These are phyloP conservation scores for Podaxis rugospora DNA, from an alignment of 768 basidiomycete species.

Conservation along the genomic window DNA sequence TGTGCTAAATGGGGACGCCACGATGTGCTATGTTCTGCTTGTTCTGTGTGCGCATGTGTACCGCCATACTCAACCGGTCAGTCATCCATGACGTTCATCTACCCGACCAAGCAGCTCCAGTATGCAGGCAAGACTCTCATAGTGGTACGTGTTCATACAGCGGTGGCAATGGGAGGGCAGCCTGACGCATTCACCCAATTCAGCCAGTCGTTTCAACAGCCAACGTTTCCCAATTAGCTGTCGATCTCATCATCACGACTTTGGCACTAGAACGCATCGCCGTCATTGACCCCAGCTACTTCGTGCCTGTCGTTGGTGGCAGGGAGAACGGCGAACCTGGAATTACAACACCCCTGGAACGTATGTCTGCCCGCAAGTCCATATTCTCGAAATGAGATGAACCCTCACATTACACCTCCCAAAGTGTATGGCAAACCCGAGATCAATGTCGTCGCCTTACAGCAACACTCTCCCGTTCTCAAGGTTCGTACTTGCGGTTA, in stretches of 20 bases:
- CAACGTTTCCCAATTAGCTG: constrained; percentile 77
- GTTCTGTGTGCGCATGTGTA: neutral
- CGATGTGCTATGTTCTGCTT: neutral
- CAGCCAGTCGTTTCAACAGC: constrained; percentile 76
- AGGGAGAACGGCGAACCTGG: constrained; percentile 58
- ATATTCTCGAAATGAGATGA: constrained; percentile 6
- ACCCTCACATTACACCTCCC: constrained; percentile 8
- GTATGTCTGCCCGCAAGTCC: constrained; percentile 36
- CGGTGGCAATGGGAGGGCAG: neutral
- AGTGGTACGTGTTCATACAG: constrained; percentile 28
- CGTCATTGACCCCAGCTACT: constrained; percentile 54
- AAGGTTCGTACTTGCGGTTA: constrained; percentile 43
- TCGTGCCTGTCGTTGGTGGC: constrained; percentile 71
- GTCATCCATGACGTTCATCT: constrained; percentile 30
- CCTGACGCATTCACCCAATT: constrained; percentile 11
- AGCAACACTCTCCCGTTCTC: constrained; percentile 76
- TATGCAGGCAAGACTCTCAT: constrained; percentile 38
- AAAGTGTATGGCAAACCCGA: constrained; percentile 62
- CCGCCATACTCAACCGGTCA: neutral
- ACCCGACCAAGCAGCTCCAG: constrained; percentile 21
- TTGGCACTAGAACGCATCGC: constrained; percentile 58
- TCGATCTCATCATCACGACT: constrained; percentile 68
- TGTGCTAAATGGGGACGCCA: constrained; percentile 5
- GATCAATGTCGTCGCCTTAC: constrained; percentile 54
- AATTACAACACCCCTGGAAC: constrained; percentile 71